Evolutionary conservation across 2,329 filamentous ascomycete species (phyloP), one percentile per base, ranked within the genome.

Genomic region (Xylaria hypoxylon): DNA sequence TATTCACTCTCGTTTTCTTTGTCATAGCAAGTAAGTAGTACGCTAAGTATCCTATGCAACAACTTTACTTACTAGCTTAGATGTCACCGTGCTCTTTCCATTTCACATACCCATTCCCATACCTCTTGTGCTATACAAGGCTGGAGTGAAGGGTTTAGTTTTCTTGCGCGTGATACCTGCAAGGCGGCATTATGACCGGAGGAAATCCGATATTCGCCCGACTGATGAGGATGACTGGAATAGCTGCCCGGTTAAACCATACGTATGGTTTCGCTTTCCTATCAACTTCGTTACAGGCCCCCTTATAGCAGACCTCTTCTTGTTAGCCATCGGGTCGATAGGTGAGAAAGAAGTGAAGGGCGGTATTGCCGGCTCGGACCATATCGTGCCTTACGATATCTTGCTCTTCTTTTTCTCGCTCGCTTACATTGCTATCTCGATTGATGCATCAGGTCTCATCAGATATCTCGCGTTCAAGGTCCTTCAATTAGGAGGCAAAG

Each of bases 381-480:
- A 88, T 72, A 93, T 93, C 70, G 82, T 82, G 2, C 90, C 90
- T 0, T 84, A 91, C 70, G 90, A 93, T 67, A 92, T 92, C 67
- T 92, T 93, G 89, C 79, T 83, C 17, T 93, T 93, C 79, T 93
- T 93, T 79, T 81, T 93, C 48, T 91, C 89, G 0, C 76, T 92
- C 48, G 90, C 91, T 2, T 93, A 93, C 72, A 92, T 93, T 65
- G 90, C 91, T 52, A 92, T 93, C 51, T 92, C 90, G 0, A 91
- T 93, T 65, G 91, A 93, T 70, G 90, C 91, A 2, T 92, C 90
- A 0, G 91, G 91, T 3, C 81, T 93, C 17, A 92, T 93, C 72
- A 81, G 90, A 61, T 93, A 83, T 68, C 75, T 92, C 24, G 90
- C 91, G 0, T 92, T 91, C 80, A 90, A 87, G 67, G 90, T 92